Conservation (phyloP, 805 yeast genomes). For the Starmerella kuoi region DNA sequence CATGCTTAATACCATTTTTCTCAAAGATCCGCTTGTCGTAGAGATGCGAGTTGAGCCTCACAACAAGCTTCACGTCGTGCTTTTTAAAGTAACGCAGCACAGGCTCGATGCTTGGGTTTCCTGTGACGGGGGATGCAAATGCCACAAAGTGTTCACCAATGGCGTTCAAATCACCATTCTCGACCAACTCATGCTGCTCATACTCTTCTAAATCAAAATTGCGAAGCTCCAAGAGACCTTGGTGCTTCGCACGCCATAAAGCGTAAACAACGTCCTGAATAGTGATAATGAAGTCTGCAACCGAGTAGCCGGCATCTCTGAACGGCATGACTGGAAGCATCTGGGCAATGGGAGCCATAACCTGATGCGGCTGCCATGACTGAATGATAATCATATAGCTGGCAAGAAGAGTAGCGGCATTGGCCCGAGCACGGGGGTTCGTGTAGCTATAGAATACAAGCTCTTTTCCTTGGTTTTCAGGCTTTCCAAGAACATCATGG, state of each 20-base stretch:
- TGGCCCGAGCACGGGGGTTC: constrained; percentile 69
- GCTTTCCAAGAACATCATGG: constrained; percentile 82
- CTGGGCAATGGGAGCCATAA: constrained; percentile 85
- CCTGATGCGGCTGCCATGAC: constrained; percentile 98
- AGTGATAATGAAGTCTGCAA: constrained; percentile 84
- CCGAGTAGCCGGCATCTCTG: constrained; percentile 94
- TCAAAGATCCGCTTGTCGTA: constrained; percentile 79
- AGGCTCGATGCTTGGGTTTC: constrained; percentile 31
- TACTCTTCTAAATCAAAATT: constrained; percentile 79
- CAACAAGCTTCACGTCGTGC: constrained; percentile 75
- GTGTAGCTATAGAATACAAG: constrained; percentile 82
- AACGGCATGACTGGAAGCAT: constrained; percentile 84
- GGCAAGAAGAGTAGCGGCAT: constrained; percentile 87
- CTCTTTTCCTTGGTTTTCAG: constrained; percentile 71
- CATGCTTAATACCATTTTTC: constrained; percentile 69
- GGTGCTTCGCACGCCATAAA: constrained; percentile 93
- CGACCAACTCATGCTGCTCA: constrained; percentile 89
- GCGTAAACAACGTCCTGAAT: constrained; percentile 94
- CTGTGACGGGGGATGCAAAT: constrained; percentile 80
- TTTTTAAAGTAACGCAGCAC: constrained; percentile 66
- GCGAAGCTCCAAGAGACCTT: constrained; percentile 76
- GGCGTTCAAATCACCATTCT: constrained; percentile 90
- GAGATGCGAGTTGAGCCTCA: constrained; percentile 80
- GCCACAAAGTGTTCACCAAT: constrained; percentile 91
- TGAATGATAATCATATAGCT: constrained; percentile 92